Evolutionary conservation across 192 early-diverging fungal species (phyloP).

Genomic region (Bifiguratus adelaidae): DNA sequence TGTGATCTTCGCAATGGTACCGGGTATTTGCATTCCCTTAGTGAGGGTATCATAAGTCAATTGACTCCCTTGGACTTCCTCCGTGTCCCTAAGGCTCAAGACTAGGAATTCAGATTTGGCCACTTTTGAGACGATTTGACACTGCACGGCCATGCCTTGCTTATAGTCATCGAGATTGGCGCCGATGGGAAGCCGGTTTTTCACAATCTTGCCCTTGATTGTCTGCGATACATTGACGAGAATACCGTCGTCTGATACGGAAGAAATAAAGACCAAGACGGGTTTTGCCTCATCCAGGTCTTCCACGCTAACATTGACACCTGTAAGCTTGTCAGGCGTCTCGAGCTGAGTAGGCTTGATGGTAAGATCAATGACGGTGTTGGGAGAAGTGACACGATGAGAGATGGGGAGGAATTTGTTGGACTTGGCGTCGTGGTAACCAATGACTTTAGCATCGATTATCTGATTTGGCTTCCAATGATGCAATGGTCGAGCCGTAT

Average conservation of each 20-base stretch:
- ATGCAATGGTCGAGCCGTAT: constrained; percentile 21
- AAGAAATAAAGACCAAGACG: constrained; percentile 28
- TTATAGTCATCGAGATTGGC: constrained; percentile 7
- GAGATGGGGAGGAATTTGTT: constrained; percentile 57
- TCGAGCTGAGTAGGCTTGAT: constrained; percentile 35
- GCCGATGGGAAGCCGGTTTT: constrained; percentile 5
- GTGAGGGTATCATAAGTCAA: constrained; percentile 31
- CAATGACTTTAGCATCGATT: constrained; percentile 57
- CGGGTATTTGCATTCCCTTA: constrained; percentile 41
- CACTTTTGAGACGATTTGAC: neutral
- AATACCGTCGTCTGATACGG: constrained; percentile 11
- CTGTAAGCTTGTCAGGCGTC: constrained; percentile 7
- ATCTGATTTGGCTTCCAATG: constrained; percentile 17
- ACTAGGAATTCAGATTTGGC: constrained; percentile 2
- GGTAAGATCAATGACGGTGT: constrained; percentile 50
- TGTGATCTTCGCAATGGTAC: constrained; percentile 39
- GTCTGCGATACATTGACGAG: constrained; percentile 4
- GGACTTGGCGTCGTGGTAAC: constrained; percentile 46
- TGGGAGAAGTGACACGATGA: constrained; percentile 29
- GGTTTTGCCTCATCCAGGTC: constrained; percentile 5
- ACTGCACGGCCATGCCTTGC: constrained; percentile 17
- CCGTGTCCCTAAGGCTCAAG: constrained; percentile 11
- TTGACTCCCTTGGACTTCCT: constrained; percentile 4
- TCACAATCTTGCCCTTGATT: neutral
- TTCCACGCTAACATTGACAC: constrained; percentile 5